Percentiles rank a stretch among this genome's conserved stretches.
Evolutionary conservation across 768 basidiomycete species (phyloP).

Genomic region (Trametopsis cervina): DNA sequence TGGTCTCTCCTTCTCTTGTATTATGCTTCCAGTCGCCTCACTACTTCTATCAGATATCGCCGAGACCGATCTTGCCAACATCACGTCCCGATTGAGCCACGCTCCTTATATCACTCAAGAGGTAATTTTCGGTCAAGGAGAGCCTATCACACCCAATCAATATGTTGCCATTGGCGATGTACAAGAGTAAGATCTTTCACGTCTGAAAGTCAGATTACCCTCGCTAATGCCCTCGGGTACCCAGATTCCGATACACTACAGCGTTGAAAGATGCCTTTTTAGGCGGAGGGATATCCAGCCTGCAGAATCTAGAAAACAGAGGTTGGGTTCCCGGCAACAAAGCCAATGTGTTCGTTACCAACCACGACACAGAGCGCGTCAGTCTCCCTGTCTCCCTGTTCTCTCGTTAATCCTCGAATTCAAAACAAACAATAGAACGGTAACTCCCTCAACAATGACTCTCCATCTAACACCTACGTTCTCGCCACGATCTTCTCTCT

Average conservation of each 20-base stretch:
- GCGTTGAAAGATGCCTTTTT: constrained; percentile 46
- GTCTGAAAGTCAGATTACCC: not conserved
- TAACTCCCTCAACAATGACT: constrained; percentile 48
- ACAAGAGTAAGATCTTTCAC: not conserved
- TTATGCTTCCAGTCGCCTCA: not conserved
- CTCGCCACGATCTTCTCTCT: constrained; percentile 57
- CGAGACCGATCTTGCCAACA: constrained; percentile 45
- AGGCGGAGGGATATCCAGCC: constrained; percentile 39
- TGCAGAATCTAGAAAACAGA: constrained; percentile 44
- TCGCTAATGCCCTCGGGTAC: not conserved
- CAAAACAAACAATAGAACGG: constrained; percentile 33
- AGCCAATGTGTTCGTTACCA: constrained; percentile 62
- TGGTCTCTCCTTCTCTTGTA: constrained; percentile 10
- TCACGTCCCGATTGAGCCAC: constrained; percentile 34
- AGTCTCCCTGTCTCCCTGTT: constrained; percentile 4
- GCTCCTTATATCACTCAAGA: constrained; percentile 61
- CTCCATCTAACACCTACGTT: constrained; percentile 58
- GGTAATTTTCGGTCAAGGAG: constrained; percentile 38
- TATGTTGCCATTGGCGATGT: constrained; percentile 44
- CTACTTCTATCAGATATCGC: constrained; percentile 40
- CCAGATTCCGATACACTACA: constrained; percentile 51
- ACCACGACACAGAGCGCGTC: constrained; percentile 64
- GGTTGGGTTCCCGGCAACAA: constrained; percentile 49
- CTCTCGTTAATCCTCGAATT: not conserved
- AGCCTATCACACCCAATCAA: constrained; percentile 47